These are phyloP conservation scores for Uronychia binucleata DNA, from an alignment of 73 alveolate species.

Conservation along the genomic window DNA sequence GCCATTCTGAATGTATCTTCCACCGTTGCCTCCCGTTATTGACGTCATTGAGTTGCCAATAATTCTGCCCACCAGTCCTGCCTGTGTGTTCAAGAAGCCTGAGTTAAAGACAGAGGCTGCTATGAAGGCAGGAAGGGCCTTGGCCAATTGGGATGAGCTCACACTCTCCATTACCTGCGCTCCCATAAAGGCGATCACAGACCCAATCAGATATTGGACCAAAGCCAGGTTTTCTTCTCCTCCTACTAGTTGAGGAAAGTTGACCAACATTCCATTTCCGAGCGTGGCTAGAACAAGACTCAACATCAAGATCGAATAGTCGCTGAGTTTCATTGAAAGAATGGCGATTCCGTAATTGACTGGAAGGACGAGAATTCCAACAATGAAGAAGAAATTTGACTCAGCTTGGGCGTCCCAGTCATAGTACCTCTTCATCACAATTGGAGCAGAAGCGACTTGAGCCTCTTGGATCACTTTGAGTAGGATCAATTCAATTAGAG, in stretches of 20 bases:
- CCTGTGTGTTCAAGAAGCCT: neutral
- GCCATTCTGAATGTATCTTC: constrained; percentile 1
- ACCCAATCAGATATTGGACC: neutral
- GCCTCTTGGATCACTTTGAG: neutral
- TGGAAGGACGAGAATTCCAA: neutral
- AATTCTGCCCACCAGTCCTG: neutral
- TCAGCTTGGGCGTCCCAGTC: neutral
- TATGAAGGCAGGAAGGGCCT: neutral
- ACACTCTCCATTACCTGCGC: constrained; percentile 2
- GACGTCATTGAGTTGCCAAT: neutral
- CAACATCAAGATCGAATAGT: neutral
- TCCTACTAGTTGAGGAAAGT: neutral
- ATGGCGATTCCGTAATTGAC: neutral
- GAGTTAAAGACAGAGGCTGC: neutral
- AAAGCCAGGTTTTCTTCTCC: neutral
- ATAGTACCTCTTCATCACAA: neutral
- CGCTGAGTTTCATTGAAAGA: neutral
- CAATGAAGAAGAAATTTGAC: neutral
- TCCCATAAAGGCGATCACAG: neutral
- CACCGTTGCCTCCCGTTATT: neutral
- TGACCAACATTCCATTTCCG: neutral
- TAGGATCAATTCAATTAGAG: neutral
- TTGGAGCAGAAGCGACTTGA: neutral
- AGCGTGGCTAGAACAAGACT: neutral
- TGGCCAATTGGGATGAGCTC: neutral